Evolutionary conservation across 2,329 filamentous ascomycete genomes (phyloP), one percentile per base, ranked within the genome.

Genomic region (Fusarium redolens): DNA sequence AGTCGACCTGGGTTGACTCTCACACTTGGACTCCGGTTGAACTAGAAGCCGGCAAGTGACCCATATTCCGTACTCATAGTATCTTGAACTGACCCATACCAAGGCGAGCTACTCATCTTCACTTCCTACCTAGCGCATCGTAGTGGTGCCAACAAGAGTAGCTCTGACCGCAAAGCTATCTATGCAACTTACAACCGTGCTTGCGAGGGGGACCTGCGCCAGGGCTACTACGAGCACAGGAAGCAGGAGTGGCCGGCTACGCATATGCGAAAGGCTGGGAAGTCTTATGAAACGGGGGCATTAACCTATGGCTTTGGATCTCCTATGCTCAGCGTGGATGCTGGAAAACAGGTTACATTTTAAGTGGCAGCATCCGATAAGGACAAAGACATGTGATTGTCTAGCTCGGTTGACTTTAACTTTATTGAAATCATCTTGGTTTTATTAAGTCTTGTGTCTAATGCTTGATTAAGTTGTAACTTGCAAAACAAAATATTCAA

Each of bases 241-340:
- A 59, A 52, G 9, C 33, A 59, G 17, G 56, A 59, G 0, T 59
- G 56, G 56, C 56, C 56, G 3, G 56, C 56, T 4, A 52, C 56
- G 3, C 56, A 59, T 18, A 59, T 59, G 56, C 56, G 56, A 18
- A 52, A 33, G 56, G 56, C 56, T 6, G 56, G 44, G 1, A 52
- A 33, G 7, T 52, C 56, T 14, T 59, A 59, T n/a, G 25, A 59
- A 11, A 33, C 44, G 9, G 56, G 56, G 6, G 56, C 56, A 1
- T 13, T 59, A 4, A 59, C 56, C 0, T 59, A 59, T 31, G 56
- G 56, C 4, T 59, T 59, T 9, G 56, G 56, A 18, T 59, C 56
- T 20, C 56, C 56, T 18, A 59, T 59, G 56, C 33, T 59, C 4
- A 59, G 56, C 7, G 25, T 59, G 11, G 44, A 40, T 4, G 44